These are phyloP conservation scores for Zymoseptoria pseudotritici DNA, from an alignment of 2,329 filamentous ascomycete genomes.

Conservation along the genomic window DNA sequence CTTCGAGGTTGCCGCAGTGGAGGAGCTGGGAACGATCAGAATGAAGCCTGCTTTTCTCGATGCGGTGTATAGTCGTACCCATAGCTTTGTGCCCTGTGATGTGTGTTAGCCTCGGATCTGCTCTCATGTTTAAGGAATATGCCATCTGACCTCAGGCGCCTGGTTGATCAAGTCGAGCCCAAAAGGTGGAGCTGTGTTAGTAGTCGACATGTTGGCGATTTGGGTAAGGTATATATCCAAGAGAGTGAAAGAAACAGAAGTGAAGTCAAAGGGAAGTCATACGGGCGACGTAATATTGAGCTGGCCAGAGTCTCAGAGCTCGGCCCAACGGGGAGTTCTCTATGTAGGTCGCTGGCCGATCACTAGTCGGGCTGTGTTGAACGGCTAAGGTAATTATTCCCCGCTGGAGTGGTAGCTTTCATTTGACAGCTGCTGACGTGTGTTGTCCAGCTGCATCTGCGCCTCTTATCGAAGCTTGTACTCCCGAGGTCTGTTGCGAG, in stretches of 20 bases:
- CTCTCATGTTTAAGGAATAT: background rate
- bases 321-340: background rate
- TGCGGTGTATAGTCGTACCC: slow-evolving; percentile 15
- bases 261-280: background rate
- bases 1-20: slow-evolving; percentile 31
- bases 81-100: slow-evolving; percentile 31
- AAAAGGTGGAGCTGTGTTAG: slow-evolving; percentile 4
- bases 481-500: too few species aligned
- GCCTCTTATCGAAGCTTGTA: too few species aligned
- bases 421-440: too few species aligned
- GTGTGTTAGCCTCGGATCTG: background rate
- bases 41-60: background rate
- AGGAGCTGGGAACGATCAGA: slow-evolving; percentile 19
- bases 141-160: slow-evolving; percentile 13
- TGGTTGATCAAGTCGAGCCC: slow-evolving; percentile 20
- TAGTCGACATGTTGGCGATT: slow-evolving; percentile 1
- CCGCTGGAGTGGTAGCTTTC: too few species aligned
- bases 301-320: background rate
- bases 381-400: background rate
- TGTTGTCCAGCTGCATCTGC: too few species aligned
- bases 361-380: background rate
- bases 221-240: background rate
- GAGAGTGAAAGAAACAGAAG: background rate
- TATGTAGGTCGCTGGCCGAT: background rate
- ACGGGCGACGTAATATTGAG: background rate